phyloP scores from a whole-genome alignment of 2,329 filamentous ascomycete species.

The Calonectria pseudoreteaudii region DNA sequence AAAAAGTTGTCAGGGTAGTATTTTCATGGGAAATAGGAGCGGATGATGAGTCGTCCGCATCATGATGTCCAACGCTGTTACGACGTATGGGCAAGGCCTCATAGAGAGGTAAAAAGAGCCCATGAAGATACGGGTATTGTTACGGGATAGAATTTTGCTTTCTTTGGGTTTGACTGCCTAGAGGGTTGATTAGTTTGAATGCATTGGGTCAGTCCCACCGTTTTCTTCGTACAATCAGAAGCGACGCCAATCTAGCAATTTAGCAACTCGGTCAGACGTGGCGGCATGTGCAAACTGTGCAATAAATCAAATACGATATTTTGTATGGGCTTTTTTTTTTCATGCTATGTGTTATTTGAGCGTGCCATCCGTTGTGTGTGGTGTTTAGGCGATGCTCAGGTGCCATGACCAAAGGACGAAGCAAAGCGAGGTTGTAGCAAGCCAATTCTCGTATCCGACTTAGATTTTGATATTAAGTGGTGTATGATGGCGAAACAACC shows the following conservation, averaged over 20 bases:
- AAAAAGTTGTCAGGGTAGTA: slow-evolving; percentile 45
- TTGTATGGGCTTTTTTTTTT: background rate
- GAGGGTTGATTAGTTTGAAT: slow-evolving; percentile 43
- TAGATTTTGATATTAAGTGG: background rate
- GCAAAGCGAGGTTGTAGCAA: background rate
- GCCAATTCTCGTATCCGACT: background rate
- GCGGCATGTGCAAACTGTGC: background rate
- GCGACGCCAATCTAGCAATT: background rate
- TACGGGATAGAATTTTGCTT: slow-evolving; percentile 50
- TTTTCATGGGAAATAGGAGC: slow-evolving; percentile 45
- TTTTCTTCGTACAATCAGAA: background rate
- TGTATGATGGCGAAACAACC: background rate
- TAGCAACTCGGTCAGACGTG: background rate
- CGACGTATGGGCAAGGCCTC: slow-evolving; percentile 45
- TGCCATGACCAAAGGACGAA: background rate
- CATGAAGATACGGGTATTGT: slow-evolving; percentile 47
- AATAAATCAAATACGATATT: background rate
- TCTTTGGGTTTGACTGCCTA: slow-evolving; percentile 38
- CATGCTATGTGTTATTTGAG: background rate
- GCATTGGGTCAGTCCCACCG: slow-evolving; percentile 29
- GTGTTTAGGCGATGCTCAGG: background rate
- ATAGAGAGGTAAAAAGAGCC: slow-evolving; percentile 43
- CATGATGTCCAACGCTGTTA: slow-evolving; percentile 44
- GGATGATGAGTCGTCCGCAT: slow-evolving; percentile 43
- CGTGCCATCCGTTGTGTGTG: background rate